Percentiles rank a stretch among this genome's conserved stretches.
Evolutionary conservation across 1,139 yeast species (phyloP).

Genomic region (Debaryomyces psychrophilus): DNA sequence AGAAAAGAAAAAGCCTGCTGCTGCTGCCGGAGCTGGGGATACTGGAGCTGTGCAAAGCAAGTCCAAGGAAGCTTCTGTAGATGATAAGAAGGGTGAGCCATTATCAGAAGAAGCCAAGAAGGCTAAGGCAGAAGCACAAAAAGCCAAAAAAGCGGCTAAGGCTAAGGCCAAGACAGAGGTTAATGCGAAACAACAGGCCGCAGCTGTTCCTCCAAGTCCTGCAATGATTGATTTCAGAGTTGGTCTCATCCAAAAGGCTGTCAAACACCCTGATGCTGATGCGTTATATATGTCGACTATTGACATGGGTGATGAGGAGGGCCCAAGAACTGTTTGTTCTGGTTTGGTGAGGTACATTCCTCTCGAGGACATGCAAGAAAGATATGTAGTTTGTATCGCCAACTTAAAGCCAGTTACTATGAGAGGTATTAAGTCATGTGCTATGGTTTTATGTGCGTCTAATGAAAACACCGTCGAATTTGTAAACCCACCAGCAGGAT

Average conservation of each 20-base stretch:
- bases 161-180: constrained; percentile 68
- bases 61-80: constrained; percentile 35
- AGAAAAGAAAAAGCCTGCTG: constrained; percentile 52
- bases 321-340: constrained; percentile 97
- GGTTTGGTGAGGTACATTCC: constrained; percentile 66
- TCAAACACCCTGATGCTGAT: constrained; percentile 98
- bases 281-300: constrained; percentile 94
- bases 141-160: constrained; percentile 77
- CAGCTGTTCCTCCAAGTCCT: constrained; percentile 69
- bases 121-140: constrained; percentile 60
- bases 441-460: constrained; percentile 97
- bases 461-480: constrained; percentile 74
- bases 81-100: constrained; percentile 29
- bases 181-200: constrained; percentile 57
- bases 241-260: constrained; percentile 95
- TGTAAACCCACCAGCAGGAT: constrained; percentile 93
- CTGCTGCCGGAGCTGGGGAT: constrained; percentile 23
- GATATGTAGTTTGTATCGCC: constrained; percentile 56
- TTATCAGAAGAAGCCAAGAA: constrained; percentile 63
- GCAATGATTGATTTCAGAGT: constrained; percentile 90
- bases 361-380: constrained; percentile 48
- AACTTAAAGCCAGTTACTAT: constrained; percentile 68
- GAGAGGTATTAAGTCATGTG: constrained; percentile 90
- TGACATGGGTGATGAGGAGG: constrained; percentile 93
- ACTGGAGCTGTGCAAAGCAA: constrained; percentile 31